These are phyloP conservation scores for Cladosporium cucumerinum DNA, from an alignment of 2,329 filamentous ascomycete genomes.

Conservation along the genomic window DNA sequence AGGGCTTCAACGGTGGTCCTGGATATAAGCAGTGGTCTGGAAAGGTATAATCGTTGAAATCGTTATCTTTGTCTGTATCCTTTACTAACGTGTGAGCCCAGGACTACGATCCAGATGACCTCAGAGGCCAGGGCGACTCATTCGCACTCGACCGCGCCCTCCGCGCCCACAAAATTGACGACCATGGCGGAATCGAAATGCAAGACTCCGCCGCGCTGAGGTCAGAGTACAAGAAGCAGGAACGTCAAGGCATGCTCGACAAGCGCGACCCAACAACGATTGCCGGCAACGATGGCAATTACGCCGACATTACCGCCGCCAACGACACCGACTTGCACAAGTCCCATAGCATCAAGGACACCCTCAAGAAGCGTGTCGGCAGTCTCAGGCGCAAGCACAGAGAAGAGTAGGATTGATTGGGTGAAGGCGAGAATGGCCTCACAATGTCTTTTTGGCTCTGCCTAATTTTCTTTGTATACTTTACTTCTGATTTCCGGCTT, in stretches of 20 bases:
- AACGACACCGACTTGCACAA: slow-evolving; percentile 29
- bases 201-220: slow-evolving; percentile 38
- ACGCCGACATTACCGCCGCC: slow-evolving; percentile 33
- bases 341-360: slow-evolving; percentile 36
- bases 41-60: slow-evolving; percentile 53
- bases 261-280: slow-evolving; percentile 33
- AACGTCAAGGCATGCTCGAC: slow-evolving; percentile 29
- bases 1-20: slow-evolving; percentile 64
- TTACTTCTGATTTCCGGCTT: neutral
- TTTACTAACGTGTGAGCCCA: slow-evolving; percentile 20
- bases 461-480: neutral
- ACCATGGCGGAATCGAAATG: slow-evolving; percentile 43
- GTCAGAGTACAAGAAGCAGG: slow-evolving; percentile 35
- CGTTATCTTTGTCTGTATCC: slow-evolving; percentile 21
- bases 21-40: slow-evolving; percentile 74
- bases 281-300: slow-evolving; percentile 32
- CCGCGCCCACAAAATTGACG: slow-evolving; percentile 55
- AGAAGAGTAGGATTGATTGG: slow-evolving; percentile 15
- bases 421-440: neutral
- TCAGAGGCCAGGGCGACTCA: slow-evolving; percentile 80
- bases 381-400: slow-evolving; percentile 41
- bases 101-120: slow-evolving; percentile 69
- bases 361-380: slow-evolving; percentile 48
- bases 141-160: slow-evolving; percentile 67
- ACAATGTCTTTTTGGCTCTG: neutral